These are phyloP conservation scores for Penicillium ucsense DNA, from an alignment of 495 filamentous ascomycete genomes.

Conservation along the genomic window DNA sequence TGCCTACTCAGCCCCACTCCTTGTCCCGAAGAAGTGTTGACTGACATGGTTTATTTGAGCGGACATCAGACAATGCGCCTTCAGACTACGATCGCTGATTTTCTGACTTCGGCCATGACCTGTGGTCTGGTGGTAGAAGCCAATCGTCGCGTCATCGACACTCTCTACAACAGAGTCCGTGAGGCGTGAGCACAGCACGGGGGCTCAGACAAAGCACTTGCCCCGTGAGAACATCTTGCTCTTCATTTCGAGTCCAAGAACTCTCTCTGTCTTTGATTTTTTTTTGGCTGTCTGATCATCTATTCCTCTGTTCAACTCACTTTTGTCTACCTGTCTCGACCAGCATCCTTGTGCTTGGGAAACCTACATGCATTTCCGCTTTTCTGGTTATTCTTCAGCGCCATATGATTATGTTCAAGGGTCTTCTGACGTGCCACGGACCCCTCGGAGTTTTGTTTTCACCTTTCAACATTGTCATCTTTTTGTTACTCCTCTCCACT, in stretches of 20 bases:
- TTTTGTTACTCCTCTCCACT: not conserved
- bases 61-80: conserved; percentile 20
- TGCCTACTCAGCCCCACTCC: conserved; percentile 37
- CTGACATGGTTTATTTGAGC: conserved; percentile 45
- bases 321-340: conserved; percentile 14
- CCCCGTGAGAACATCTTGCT: conserved; percentile 13
- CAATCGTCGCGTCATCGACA: conserved; percentile 47
- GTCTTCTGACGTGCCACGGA: conserved; percentile 7
- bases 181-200: not conserved
- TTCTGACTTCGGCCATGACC: conserved; percentile 4
- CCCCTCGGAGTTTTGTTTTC: conserved; percentile 10
- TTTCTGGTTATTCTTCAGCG: conserved; percentile 5
- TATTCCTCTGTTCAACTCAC: conserved; percentile 9
- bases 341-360: conserved; percentile 15
- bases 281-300: conserved; percentile 6
- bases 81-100: conserved; percentile 1
- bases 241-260: not conserved
- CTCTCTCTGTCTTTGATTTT: conserved; percentile 2
- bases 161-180: conserved; percentile 26
- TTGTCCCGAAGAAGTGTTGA: conserved; percentile 42
- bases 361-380: conserved; percentile 17
- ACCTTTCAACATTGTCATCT: conserved; percentile 6
- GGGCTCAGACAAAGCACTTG: too few species aligned
- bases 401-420: conserved; percentile 9
- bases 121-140: conserved; percentile 44